A percentile compares a stretch with the other conserved stretches of the same genome.
Conservation (phyloP, 2,329 filamentous ascomycete species). For the Daldinia sp. region DNA sequence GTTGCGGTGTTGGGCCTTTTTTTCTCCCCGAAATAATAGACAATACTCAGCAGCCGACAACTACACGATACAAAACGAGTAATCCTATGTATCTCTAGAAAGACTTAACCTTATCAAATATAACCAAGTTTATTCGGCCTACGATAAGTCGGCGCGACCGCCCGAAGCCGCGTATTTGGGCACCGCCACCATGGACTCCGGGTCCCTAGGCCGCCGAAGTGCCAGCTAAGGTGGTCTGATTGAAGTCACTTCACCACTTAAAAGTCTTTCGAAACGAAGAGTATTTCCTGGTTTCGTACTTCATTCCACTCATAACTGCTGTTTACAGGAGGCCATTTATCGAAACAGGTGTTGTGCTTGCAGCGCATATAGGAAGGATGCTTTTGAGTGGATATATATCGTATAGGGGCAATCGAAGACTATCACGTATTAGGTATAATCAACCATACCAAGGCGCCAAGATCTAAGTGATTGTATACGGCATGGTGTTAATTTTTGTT, state of each 20-base stretch:
- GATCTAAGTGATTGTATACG: too few relatives aligned
- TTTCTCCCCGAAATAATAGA: background rate
- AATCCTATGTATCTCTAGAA: background rate
- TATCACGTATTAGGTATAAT: too few relatives aligned
- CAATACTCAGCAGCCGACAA: background rate
- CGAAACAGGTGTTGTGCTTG: too few relatives aligned
- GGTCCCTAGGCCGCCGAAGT: conserved; percentile 11
- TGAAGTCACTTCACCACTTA: background rate
- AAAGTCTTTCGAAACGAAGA: background rate
- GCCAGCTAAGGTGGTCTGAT: background rate
- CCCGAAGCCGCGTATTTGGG: background rate
- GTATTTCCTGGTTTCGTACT: background rate
- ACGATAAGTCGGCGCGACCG: conserved; percentile 1
- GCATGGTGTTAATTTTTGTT: too few relatives aligned
- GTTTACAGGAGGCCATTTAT: background rate
- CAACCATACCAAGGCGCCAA: too few relatives aligned
- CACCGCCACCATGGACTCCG: conserved; percentile 12
- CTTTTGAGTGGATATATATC: too few relatives aligned
- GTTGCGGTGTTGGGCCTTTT: background rate
- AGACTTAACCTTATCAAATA: background rate
- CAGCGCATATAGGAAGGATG: too few relatives aligned
- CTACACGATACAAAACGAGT: background rate
- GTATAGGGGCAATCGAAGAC: too few relatives aligned
- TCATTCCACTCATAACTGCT: background rate
- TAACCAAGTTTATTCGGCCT: background rate